A percentile compares a stretch with the other conserved stretches of the same genome.
These are phyloP conservation scores for Colletotrichum kahawae DNA, from an alignment of 2,329 filamentous ascomycete species.

Conservation along the genomic window DNA sequence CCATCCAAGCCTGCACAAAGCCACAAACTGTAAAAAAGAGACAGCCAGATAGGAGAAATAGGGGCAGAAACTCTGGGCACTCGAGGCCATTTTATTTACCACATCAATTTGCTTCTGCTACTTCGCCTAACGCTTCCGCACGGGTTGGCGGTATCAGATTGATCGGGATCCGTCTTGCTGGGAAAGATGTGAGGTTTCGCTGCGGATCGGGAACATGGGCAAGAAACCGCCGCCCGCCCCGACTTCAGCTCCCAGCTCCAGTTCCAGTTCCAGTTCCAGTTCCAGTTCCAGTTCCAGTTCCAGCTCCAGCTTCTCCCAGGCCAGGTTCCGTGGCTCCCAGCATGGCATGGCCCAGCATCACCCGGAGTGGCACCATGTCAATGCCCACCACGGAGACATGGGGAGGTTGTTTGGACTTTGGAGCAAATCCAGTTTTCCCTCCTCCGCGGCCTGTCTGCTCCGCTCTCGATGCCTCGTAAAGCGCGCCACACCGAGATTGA, in stretches of 20 bases:
- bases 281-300: background rate
- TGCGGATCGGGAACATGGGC: background rate
- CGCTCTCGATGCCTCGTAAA: background rate
- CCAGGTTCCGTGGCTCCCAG: background rate
- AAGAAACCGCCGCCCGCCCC: background rate
- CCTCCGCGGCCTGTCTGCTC: background rate
- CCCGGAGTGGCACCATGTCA: background rate
- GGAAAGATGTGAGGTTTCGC: background rate
- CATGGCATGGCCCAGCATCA: background rate
- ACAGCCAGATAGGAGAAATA: background rate
- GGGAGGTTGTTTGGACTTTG: background rate
- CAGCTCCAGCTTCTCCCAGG: background rate
- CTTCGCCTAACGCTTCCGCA: slow-evolving; percentile 6
- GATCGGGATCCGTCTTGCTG: background rate
- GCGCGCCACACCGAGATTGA: background rate
- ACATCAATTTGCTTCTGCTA: slow-evolving; percentile 18
- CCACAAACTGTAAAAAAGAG: background rate
- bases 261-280: background rate
- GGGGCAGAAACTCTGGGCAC: background rate
- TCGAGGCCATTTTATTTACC: background rate
- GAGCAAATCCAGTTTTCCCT: background rate
- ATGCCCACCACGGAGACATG: background rate
- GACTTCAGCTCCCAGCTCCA: background rate
- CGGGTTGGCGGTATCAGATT: slow-evolving; percentile 10
- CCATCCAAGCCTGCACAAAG: background rate